Base-by-base conservation (phyloP, 2,329 filamentous ascomycete genomes). In the Cladosporium sphaerospermum region DNA sequence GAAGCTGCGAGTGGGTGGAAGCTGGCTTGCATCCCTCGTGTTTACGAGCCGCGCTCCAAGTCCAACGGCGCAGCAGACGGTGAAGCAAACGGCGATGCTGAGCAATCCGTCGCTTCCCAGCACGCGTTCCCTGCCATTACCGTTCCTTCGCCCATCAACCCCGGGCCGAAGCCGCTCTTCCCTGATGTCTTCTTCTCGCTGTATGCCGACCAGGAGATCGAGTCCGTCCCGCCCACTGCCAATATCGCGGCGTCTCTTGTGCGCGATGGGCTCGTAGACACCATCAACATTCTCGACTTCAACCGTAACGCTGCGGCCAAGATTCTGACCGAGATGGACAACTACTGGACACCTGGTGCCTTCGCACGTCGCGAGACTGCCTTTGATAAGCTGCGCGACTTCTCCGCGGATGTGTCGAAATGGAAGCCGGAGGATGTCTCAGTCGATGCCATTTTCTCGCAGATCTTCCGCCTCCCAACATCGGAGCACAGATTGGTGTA, bases 361-460 rank as follows among this genome's bases (percentile, higher is more conserved):
- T 99, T 99, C 69, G 85, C 96, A 54, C 95, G 96, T 73, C 86
- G 93, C 54, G 91, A 89, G 1, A 96, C 89, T 1, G 84, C 90
- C 0, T 96, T 96, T 64, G 93, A 99, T 69, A 86, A 90, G 64
- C 80, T 99, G 45, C 82, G 86, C 33, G 82, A 85, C 42, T 64
- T 80, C 16, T 67, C 75, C 1, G 85, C 85, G 43, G 77, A 85
- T 14, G 82, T 83, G 58, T 82, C 86, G 11, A 91, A 89, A 0
- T 99, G 93, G 92, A 99, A 99, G 71, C 90, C 93, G 0, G 93
- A 99, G 73, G 93, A 99, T 71, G 87, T 97, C 54, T 88, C 88
- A 3, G 89, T 99, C n/a, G 93, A 99, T 69, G 90, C 92, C 4
- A 89, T 97, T 54, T 99, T 99, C 70, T 95, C 91, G 1, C 92